Evolutionary conservation across 2,329 filamentous ascomycete species (phyloP), one percentile per base, ranked within the genome.

Genomic region (Venturiaceae sp.): DNA sequence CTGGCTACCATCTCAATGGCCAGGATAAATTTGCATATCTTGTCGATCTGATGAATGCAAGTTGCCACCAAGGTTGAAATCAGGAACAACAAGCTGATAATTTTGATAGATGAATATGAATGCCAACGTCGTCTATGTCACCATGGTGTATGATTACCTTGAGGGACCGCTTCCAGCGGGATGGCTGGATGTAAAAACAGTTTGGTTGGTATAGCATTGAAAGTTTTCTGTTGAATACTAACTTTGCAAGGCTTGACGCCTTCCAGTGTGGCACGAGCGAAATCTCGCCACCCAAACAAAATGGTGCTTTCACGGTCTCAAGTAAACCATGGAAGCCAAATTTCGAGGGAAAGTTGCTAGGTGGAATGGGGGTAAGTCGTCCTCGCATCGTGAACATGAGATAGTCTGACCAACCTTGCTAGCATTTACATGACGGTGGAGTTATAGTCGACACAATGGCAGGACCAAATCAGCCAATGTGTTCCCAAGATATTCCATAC

Each of bases 51-150:
- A 58, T 58, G 47, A 58, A 58, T 46, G 33, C 55, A 19, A n/a
- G n/a, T 14, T 23, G 34, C 55, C 55, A 13, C n/a, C n/a, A n/a
- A n/a, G n/a, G n/a, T n/a, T n/a, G n/a, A n/a, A n/a, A n/a, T n/a
- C n/a, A n/a, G n/a, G n/a, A n/a, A n/a, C n/a, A n/a, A n/a, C n/a
- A n/a, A n/a, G n/a, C n/a, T n/a, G n/a, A n/a, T n/a, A n/a, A n/a
- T n/a, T n/a, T n/a, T n/a, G n/a, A n/a, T n/a, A n/a, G n/a, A 57
- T 57, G 46, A 58, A 58, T 34, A 32, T 57, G 19, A 28, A 58
- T 9, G 55, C 58, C 9, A 32, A 13, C 9, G 11, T 58, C 55
- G 55, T 57, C 9, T 58, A 58, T 36, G 9, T 58, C 9, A 59
- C 57, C 13, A 37, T 59, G 47, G 30, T 21, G 5, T 59, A 57